A percentile compares a stretch with the other conserved stretches of the same genome.
These are phyloP conservation scores for Helenozyma rhizophorensis DNA, from an alignment of 805 yeast genomes.

Conservation along the genomic window DNA sequence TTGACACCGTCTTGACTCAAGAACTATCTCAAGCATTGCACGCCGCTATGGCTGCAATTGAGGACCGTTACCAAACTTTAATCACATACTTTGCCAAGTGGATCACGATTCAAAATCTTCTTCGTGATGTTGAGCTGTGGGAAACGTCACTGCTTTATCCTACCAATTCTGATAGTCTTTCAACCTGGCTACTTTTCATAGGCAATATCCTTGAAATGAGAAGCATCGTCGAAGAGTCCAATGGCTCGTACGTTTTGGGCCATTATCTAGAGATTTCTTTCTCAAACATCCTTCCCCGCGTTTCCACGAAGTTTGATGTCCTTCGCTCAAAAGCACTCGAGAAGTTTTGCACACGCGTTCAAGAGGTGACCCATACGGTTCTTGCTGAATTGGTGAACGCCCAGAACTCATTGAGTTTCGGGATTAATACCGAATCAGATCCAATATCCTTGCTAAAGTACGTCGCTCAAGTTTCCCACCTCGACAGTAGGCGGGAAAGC, in stretches of 20 bases:
- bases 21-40: no score
- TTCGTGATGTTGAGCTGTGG: background rate
- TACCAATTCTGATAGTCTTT: conserved; percentile 28
- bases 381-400: conserved; percentile 23
- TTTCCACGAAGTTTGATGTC: no score
- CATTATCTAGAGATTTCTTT: conserved; percentile 35
- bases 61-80: no score
- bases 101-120: conserved; percentile 42
- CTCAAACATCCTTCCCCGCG: conserved; percentile 48
- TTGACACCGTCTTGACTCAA: no score
- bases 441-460: conserved; percentile 34
- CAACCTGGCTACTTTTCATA: conserved; percentile 46
- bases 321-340: no score
- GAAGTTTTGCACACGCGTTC: no score
- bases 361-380: no score
- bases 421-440: conserved; percentile 32
- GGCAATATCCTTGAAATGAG: conserved; percentile 41
- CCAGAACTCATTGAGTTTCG: conserved; percentile 27
- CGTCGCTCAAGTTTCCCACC: conserved; percentile 25
- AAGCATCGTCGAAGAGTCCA: conserved; percentile 48
- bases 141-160: conserved; percentile 10
- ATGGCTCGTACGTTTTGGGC: conserved; percentile 7
- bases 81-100: no score
- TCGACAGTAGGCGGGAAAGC: conserved; percentile 3
- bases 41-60: no score